A percentile compares a stretch with the other conserved stretches of the same genome.
These are phyloP conservation scores for Alternaria triticimaculans DNA, from an alignment of 2,329 filamentous ascomycete genomes.

Conservation along the genomic window DNA sequence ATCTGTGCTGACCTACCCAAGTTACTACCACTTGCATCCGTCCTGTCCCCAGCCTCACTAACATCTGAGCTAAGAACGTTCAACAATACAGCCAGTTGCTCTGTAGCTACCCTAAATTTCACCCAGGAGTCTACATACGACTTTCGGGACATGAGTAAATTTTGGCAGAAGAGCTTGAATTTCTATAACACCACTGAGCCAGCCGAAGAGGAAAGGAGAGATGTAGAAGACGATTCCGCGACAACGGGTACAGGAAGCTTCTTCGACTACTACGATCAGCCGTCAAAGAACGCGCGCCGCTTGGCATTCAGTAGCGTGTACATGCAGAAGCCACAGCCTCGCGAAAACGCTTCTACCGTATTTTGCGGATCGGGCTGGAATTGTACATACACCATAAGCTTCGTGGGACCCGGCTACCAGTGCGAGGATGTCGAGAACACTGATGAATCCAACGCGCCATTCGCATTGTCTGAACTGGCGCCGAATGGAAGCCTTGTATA, in stretches of 20 bases:
- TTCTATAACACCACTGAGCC: slow-evolving; percentile 47
- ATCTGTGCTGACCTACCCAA: slow-evolving; percentile 16
- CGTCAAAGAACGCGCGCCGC: slow-evolving; percentile 42
- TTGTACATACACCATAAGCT: slow-evolving; percentile 45
- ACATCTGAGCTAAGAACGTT: slow-evolving; percentile 37
- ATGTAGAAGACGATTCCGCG: not conserved
- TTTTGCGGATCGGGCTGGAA: slow-evolving; percentile 46
- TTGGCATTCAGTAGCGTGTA: slow-evolving; percentile 43
- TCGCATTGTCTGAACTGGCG: slow-evolving; percentile 39
- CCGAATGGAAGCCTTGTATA: slow-evolving; percentile 44
- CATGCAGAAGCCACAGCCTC: slow-evolving; percentile 37
- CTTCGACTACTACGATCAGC: slow-evolving; percentile 50
- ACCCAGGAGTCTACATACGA: slow-evolving; percentile 38
- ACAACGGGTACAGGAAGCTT: slow-evolving; percentile 8
- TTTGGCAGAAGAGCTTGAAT: slow-evolving; percentile 31
- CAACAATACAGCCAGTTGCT: slow-evolving; percentile 26
- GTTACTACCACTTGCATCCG: slow-evolving; percentile 48
- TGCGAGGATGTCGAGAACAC: slow-evolving; percentile 37
- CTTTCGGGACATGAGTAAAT: slow-evolving; percentile 33
- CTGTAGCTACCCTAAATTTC: slow-evolving; percentile 43
- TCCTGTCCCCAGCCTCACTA: slow-evolving; percentile 45
- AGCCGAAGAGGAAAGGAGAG: slow-evolving; percentile 12
- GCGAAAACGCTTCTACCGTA: slow-evolving; percentile 29
- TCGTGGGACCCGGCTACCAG: slow-evolving; percentile 47
- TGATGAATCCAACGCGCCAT: slow-evolving; percentile 26